phyloP scores from a whole-genome alignment of 306 rosid genomes.

The Corylus americana region DNA sequence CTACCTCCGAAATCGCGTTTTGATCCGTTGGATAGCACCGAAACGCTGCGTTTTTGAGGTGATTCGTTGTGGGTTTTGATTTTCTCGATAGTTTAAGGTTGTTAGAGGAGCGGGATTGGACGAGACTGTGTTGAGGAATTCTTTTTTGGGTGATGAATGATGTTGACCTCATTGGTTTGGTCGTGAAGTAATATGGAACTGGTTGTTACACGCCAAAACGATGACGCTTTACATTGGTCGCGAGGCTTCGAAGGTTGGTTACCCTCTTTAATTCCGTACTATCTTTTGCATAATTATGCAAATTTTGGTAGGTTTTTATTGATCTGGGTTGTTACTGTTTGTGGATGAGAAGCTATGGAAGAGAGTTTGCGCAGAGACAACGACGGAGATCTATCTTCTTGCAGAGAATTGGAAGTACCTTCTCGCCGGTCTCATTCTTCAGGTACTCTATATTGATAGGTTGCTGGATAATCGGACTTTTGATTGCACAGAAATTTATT shows the following conservation, averaged over 20 bases:
- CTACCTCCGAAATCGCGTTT: background rate
- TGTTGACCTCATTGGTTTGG: constrained; percentile 56
- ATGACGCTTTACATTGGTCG: constrained; percentile 95
- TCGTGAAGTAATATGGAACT: constrained; percentile 86
- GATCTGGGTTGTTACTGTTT: constrained; percentile 24
- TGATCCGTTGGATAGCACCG: background rate
- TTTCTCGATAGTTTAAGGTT: background rate
- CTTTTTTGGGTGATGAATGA: constrained; percentile 38
- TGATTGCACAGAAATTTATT: constrained; percentile 10
- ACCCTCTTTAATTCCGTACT: constrained; percentile 11
- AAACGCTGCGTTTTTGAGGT: constrained; percentile 16
- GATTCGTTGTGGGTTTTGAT: constrained; percentile 4
- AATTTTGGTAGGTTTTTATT: constrained; percentile 27
- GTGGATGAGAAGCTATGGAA: constrained; percentile 55
- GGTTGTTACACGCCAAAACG: constrained; percentile 47
- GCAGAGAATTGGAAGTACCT: constrained; percentile 59
- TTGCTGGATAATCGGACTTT: constrained; percentile 3
- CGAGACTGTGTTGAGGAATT: constrained; percentile 21
- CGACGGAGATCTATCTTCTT: constrained; percentile 59
- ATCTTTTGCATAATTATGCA: constrained; percentile 2
- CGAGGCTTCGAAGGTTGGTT: constrained; percentile 87
- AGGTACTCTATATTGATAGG: constrained; percentile 38
- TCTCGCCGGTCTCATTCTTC: constrained; percentile 54
- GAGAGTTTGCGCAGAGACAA: constrained; percentile 58
- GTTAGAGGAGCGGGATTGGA: constrained; percentile 19